Conservation (phyloP, 2,329 filamentous ascomycete species). For the Sclerotinia borealis region DNA sequence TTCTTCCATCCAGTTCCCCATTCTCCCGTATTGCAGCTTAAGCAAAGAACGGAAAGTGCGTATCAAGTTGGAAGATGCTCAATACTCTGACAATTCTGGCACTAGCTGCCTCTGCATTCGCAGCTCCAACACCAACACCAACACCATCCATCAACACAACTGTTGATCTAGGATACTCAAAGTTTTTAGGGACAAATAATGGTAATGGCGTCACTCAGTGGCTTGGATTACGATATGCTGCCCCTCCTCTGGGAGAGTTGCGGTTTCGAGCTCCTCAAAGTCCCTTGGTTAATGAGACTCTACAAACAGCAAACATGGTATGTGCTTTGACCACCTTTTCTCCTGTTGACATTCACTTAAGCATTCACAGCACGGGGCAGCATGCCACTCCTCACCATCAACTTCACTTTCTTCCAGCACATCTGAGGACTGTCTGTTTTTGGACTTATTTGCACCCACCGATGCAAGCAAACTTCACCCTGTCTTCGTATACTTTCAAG, state of each 20-base stretch:
- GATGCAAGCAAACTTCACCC: constrained; percentile 44
- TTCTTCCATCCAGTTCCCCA: not conserved
- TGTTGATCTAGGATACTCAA: constrained; percentile 60
- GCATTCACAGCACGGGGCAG: constrained; percentile 20
- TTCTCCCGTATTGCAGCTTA: not conserved
- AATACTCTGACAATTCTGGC: not conserved
- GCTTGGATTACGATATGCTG: constrained; percentile 70
- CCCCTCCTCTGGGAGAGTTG: constrained; percentile 57
- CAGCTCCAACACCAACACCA: not conserved
- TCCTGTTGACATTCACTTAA: not conserved
- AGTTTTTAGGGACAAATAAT: constrained; percentile 52
- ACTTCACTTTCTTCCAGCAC: constrained; percentile 23
- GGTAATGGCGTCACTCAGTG: constrained; percentile 59
- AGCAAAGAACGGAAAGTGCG: not conserved
- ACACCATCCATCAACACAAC: constrained; percentile 6
- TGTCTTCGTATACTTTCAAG: constrained; percentile 55
- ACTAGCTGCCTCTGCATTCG: not conserved
- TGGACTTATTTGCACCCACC: constrained; percentile 58
- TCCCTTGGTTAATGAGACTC: constrained; percentile 37
- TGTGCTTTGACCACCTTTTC: not conserved
- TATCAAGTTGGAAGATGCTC: not conserved
- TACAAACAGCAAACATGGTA: constrained; percentile 27
- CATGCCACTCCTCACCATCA: constrained; percentile 27
- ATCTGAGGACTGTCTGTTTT: constrained; percentile 64
- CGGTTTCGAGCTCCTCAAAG: constrained; percentile 64